Percentiles rank a stretch among this genome's conserved stretches.
Conservation (phyloP, 23 red algal genomes). For the Gracilaria vermiculophylla region DNA sequence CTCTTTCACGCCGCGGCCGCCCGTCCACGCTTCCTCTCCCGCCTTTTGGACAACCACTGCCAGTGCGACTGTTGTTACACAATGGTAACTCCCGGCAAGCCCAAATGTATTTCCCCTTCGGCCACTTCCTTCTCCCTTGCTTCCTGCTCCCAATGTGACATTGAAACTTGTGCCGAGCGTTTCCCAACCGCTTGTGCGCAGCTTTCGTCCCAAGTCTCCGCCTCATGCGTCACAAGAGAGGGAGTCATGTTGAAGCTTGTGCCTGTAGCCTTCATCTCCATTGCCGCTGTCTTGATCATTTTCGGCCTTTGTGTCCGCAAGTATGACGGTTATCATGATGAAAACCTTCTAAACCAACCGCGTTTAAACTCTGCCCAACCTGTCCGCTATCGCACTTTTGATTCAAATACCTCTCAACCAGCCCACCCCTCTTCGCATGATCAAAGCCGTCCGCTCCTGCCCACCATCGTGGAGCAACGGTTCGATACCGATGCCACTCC, state of each 20-base stretch:
- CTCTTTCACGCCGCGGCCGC: neutral
- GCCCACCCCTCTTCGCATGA: neutral
- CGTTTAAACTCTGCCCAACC: no score
- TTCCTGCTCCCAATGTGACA: constrained; percentile 24
- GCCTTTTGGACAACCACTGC: constrained; percentile 26
- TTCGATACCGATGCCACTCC: neutral
- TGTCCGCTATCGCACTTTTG: neutral
- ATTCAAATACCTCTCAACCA: neutral
- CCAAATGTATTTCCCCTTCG: constrained; percentile 24
- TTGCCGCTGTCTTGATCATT: neutral
- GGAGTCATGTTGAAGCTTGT: constrained; percentile 45
- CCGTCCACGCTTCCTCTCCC: neutral
- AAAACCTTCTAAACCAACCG: neutral
- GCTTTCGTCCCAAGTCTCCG: constrained; percentile 1
- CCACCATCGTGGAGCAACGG: neutral
- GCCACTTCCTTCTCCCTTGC: constrained; percentile 39
- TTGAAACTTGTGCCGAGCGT: constrained; percentile 1
- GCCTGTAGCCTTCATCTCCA: constrained; percentile 24
- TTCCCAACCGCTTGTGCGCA: constrained; percentile 53
- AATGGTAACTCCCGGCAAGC: neutral
- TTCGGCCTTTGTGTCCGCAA: constrained; percentile 48
- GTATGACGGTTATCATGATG: constrained; percentile 52
- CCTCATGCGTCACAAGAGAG: constrained; percentile 25
- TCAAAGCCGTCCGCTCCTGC: neutral
- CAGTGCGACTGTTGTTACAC: constrained; percentile 65